Percentiles rank a stretch among this genome's conserved stretches.
Conservation (phyloP, 805 yeast species). For the Lachancea quebecensis region DNA sequence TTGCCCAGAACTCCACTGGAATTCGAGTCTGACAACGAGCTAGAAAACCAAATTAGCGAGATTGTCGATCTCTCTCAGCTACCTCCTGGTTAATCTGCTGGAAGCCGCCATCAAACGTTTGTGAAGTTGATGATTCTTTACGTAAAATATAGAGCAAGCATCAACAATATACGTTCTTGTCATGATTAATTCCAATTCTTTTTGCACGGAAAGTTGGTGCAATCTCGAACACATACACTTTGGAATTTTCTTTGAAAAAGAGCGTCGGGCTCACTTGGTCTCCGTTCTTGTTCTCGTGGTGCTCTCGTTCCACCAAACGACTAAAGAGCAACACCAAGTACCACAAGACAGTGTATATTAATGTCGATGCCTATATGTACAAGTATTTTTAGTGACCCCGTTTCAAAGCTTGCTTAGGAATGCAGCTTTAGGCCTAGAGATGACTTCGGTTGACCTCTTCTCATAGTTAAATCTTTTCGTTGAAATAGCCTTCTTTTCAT, state of each 20-base stretch:
- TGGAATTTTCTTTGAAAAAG: too few relatives aligned
- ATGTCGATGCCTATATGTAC: constrained; percentile 1
- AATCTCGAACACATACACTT: too few relatives aligned
- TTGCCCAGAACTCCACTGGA: constrained; percentile 88
- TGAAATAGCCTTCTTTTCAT: constrained; percentile 44
- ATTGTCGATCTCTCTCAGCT: constrained; percentile 81
- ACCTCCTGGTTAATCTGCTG: constrained; percentile 76
- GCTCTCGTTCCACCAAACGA: too few relatives aligned
- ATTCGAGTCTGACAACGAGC: constrained; percentile 47
- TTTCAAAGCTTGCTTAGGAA: constrained; percentile 29
- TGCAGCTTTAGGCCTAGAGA: constrained; percentile 49
- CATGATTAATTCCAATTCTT: too few relatives aligned
- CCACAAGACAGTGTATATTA: too few relatives aligned
- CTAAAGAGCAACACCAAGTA: too few relatives aligned
- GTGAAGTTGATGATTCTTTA: neutral
- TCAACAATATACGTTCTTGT: too few relatives aligned
- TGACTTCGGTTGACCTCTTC: constrained; percentile 43
- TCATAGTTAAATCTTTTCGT: constrained; percentile 57
- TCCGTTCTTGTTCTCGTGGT: too few relatives aligned
- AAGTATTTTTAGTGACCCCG: neutral
- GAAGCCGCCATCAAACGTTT: neutral
- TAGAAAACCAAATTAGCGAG: constrained; percentile 44
- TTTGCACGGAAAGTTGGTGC: too few relatives aligned
- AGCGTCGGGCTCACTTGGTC: too few relatives aligned
- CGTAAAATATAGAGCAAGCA: too few relatives aligned